Evolutionary conservation across 441 rosid species (phyloP).

Genomic region (Biscutella laevigata): DNA sequence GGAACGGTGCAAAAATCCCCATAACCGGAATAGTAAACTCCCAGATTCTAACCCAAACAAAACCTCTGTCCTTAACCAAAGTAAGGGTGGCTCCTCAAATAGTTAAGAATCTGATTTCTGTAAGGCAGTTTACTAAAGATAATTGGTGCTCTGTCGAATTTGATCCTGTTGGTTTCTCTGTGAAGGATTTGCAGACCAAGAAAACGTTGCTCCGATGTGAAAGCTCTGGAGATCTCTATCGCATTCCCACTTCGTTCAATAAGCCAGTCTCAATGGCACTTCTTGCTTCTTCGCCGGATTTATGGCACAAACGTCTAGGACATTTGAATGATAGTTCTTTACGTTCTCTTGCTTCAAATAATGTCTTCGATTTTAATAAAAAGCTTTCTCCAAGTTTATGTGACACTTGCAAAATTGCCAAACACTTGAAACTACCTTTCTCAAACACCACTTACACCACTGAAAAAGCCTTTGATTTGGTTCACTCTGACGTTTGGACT

Average conservation of each 20-base stretch:
- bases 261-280: not conserved
- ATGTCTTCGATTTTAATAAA: too few species aligned
- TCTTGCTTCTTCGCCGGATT: too few species aligned
- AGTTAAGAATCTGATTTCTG: not conserved
- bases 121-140: not conserved
- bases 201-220: not conserved
- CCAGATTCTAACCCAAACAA: accelerated
- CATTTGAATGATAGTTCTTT: too few species aligned
- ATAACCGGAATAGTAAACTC: accelerated
- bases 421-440: too few species aligned
- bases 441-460: too few species aligned
- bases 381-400: too few species aligned
- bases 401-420: too few species aligned
- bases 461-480: too few species aligned
- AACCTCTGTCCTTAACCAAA: not conserved
- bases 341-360: too few species aligned
- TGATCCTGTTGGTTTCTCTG: not conserved
- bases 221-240: not conserved
- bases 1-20: not conserved
- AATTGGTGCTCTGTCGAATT: not conserved
- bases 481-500: not conserved
- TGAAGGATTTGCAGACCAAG: not conserved
- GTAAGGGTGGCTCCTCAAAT: not conserved
- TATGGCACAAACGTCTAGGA: too few species aligned
- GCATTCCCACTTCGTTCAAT: not conserved